A percentile compares a stretch with the other conserved stretches of the same genome.
These are phyloP conservation scores for Calvatia gigantea DNA, from an alignment of 768 basidiomycete genomes.

Conservation along the genomic window DNA sequence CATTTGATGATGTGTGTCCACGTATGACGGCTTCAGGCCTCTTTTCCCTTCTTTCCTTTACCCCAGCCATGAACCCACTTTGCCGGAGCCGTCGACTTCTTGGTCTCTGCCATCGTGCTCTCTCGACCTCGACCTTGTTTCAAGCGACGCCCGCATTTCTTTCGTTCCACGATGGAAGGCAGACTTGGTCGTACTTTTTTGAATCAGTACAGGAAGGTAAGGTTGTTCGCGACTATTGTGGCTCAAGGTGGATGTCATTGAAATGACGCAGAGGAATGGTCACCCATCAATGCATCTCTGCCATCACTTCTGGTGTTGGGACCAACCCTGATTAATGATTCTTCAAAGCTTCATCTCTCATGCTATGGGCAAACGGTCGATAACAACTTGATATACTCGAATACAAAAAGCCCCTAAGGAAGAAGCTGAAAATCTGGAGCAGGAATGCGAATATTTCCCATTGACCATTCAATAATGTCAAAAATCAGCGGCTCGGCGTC, in stretches of 20 bases:
- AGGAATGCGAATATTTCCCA: no score
- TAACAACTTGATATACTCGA: no score
- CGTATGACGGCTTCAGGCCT: conserved; percentile 26
- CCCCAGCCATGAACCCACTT: conserved; percentile 74
- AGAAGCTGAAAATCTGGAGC: no score
- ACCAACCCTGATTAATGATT: no score
- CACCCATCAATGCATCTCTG: no score
- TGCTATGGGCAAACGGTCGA: no score
- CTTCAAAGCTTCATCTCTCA: no score
- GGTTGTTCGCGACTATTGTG: conserved; percentile 39
- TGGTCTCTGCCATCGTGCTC: conserved; percentile 57
- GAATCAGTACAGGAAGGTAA: conserved; percentile 64
- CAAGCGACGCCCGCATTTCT: conserved; percentile 35
- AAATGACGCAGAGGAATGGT: conserved; percentile 28
- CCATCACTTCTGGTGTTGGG: no score
- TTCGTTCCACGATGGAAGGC: conserved; percentile 27
- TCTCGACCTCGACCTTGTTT: conserved; percentile 41
- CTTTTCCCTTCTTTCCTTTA: conserved; percentile 50
- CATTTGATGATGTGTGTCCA: conserved; percentile 24
- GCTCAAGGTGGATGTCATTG: conserved; percentile 41
- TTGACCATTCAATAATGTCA: no score
- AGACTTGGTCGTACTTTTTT: conserved; percentile 53
- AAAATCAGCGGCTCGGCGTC: no score
- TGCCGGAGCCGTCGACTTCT: conserved; percentile 41
- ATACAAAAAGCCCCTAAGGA: no score